Base-by-base conservation (phyloP, 805 yeast species). In the Ogataea wickerhamii region DNA sequence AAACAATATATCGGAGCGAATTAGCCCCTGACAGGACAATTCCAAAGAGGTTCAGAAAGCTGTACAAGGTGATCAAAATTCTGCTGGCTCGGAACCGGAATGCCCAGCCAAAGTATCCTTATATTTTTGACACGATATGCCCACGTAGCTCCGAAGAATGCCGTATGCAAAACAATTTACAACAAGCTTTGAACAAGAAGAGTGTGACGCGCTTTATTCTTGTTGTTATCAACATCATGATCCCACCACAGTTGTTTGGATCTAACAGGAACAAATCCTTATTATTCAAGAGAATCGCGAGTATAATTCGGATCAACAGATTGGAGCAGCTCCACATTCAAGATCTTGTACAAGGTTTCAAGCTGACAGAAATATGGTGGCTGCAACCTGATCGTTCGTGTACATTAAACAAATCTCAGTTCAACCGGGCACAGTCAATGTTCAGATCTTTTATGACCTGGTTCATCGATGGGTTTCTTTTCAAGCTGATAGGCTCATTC, bases 211-310 rank as follows among this genome's bases (percentile, higher is more conserved):
- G 53, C 29, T 76, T 78, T 46, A 49, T 74, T 1, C 44, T 71
- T 2, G 51, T 64, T 0, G 36, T 79, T 0, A 37, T 76, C 4
- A 73, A 70, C 10, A 69, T 66, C 35, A 45, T 81, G 0, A 60
- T 82, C 17, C 85, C 88, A 0, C 17, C 48, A 1, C 68, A 65
- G 5, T 40, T 71, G 1, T 74, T 78, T 61, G 94, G 94, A 0
- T 55, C 74, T 2, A 49, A 44, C 3, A 43, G 51, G 11, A 85
- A 85, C 51, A 73, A 73, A 51, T 40, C 67, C 0, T 36, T 51
- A 1, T 49, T 82, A 0, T 51, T 66, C 28, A 42, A 48, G 4
- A 55, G 56, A 7, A 48, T 82, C 0, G 58, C 72, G 0, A 19
- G 35, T 2, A 59, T 72, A 20, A 38, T 83, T 0, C 47, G 52